phyloP scores from a whole-genome alignment of 225 moss, liverwort and hornwort genomes.

The Physcomitrium patens region DNA sequence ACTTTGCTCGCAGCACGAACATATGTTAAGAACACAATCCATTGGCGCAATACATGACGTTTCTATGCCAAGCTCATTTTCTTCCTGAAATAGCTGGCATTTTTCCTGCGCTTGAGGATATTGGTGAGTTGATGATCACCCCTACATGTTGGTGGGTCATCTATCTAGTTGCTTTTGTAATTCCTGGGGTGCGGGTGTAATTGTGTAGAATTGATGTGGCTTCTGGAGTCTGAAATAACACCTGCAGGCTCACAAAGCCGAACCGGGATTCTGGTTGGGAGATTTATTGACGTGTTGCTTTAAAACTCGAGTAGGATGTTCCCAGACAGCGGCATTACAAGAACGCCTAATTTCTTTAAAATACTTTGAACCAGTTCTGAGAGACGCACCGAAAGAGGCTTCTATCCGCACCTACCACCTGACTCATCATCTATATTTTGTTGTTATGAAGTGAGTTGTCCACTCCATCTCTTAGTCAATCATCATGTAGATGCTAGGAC shows the following conservation, averaged over 20 bases:
- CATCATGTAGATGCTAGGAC: conserved; percentile 15
- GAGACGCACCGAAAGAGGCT: conserved; percentile 11
- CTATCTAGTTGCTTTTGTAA: conserved; percentile 5
- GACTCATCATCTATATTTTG: conserved; percentile 2
- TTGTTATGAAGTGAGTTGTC: conserved; percentile 32
- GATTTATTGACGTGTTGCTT: neutral
- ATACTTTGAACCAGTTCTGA: conserved; percentile 9
- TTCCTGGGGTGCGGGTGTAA: neutral
- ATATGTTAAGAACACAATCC: neutral
- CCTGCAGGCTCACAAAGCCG: conserved; percentile 9
- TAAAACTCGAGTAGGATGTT: conserved; percentile 6
- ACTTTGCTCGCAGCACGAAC: conserved; percentile 19
- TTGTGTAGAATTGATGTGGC: neutral
- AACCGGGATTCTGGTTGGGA: conserved; percentile 17
- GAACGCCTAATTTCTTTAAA: neutral
- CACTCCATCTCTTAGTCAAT: conserved; percentile 1
- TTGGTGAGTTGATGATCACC: conserved; percentile 19
- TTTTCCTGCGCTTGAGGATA: neutral
- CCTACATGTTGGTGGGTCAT: neutral
- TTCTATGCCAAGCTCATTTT: neutral
- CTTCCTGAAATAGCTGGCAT: conserved; percentile 8
- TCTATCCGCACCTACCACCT: conserved; percentile 22
- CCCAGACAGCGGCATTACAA: conserved; percentile 2
- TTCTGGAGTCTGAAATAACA: neutral
- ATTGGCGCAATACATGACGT: neutral